Evolutionary conservation across 805 yeast species (phyloP), one percentile per base, ranked within the genome.

Genomic region (Saturnispora ahearnii): DNA sequence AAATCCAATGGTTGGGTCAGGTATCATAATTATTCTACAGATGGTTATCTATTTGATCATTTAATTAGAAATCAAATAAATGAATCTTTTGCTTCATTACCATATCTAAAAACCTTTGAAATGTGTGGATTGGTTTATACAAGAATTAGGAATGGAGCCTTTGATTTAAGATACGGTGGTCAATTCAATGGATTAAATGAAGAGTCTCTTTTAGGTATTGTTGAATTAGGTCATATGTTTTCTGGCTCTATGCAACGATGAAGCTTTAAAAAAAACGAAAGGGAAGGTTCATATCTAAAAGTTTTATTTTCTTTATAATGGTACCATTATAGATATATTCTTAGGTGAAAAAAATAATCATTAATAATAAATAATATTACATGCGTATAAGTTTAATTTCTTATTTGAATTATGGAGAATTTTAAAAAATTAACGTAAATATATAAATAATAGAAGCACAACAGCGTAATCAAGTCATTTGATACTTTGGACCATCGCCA

Each of bases 401-500:
- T 36, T 6, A 18, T 36, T 36, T 36, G 40, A 36, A 36, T 36
- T 36, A 36, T 36, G 15, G 10, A 18, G 18, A 18, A 15, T 18
- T 36, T 36, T 36, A 18, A 43, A 42, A 34, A 21, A 21, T 29
- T 12, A 13, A 42, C 9, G 8, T 6, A 15, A 11, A 47, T 28
- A 32, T 28, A 29, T 31, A 28, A 29, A 24, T 24, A 10, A n/a
- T 31, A 11, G 32, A 40, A n/a, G 40, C 31, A 40, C 34, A 41
- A 30, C 43, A n/a, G 15, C n/a, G 12, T 12, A 12, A 40, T 55
- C 32, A 66, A 6, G 95, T 83, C 82, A 87, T 79, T 65, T 83
- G 82, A 65, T 93, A 93, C 67, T 93, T 93, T 51, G 99, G 99
- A 12, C 99, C 99, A 65, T 86, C 99, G 30, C 98, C 97, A 53